Base-by-base conservation (phyloP, 2,329 filamentous ascomycete genomes). In the Phoma sp. region DNA sequence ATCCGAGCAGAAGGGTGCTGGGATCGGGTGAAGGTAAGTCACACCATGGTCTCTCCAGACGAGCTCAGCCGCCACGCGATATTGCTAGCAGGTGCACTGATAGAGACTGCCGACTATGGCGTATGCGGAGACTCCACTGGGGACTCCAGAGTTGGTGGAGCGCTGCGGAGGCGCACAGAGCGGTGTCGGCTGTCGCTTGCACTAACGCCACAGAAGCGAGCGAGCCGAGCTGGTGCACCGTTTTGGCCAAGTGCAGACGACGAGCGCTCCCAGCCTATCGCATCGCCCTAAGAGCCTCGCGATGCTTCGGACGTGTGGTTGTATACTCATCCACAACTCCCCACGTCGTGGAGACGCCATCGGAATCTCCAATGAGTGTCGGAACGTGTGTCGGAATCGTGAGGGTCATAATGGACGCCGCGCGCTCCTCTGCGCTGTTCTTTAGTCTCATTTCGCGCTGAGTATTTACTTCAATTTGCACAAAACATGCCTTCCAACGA, bases 401-500 rank as follows among this genome's bases (percentile, higher is more conserved):
- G 37, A 38, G 29, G 38, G 52, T 58, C 59, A 65, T 61, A 66
- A 62, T 59, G 56, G 29, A 52, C 30, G 36, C 41, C 39, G 13
- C 38, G 53, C 59, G 58, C 59, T 50, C 52, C 56, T 52, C 25
- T 27, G 22, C 25, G 35, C 9, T 23, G 38, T 40, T 39, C 10
- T 22, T 41, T 18, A n/a, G 22, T 35, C 24, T 45, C 22, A 14
- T 32, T 24, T 33, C 36, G 18, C 23, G 8, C 24, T 3, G 22
- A 41, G 25, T 8, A 29, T 22, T 25, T 23, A 4, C 14, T 36
- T 51, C 18, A 24, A 23, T 23, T 7, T 27, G 11, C 11, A 22
- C 13, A 25, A 57, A 62, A 41, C 30, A 71, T 71, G 69, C 66
- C 67, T 59, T 72, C 70, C 14, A 66, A 65, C 56, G 64, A 59